phyloP scores from a whole-genome alignment of 768 basidiomycete genomes.

The Clavaria fumosa region DNA sequence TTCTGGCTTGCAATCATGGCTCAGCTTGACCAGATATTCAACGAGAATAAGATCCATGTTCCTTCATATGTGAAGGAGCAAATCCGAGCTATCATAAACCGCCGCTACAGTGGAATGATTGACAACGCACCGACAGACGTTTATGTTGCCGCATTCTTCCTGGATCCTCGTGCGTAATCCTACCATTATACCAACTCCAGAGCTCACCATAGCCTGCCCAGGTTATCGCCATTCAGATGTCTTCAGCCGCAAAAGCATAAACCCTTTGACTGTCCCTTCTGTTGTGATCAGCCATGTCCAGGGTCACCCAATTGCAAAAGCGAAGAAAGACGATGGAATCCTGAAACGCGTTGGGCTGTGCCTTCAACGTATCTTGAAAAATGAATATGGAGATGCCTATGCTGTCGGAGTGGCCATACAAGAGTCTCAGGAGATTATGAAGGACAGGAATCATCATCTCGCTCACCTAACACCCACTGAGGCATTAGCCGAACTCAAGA shows the following conservation, averaged over 20 bases:
- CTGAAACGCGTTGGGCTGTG: conserved; percentile 2
- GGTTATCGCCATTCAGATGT: conserved; percentile 14
- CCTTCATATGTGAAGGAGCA: not conserved
- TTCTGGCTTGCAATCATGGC: conserved; percentile 11
- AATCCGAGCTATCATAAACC: conserved; percentile 1
- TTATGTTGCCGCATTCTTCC: conserved; percentile 2
- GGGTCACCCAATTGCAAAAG: not conserved
- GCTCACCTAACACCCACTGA: conserved; percentile 1
- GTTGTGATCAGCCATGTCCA: not conserved
- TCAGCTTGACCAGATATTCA: conserved; percentile 2
- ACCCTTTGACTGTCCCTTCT: conserved; percentile 1
- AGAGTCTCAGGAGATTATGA: conserved; percentile 1
- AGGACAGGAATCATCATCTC: not conserved
- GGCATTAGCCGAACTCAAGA: conserved; percentile 2
- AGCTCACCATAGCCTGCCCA: not conserved
- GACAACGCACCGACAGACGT: conserved; percentile 1
- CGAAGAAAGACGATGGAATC: not conserved
- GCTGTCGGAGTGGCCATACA: no score
- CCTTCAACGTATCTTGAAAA: conserved; percentile 1
- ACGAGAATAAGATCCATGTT: conserved; percentile 1
- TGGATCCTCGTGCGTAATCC: conserved; percentile 4
- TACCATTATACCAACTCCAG: not conserved
- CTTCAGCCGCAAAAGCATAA: conserved; percentile 12
- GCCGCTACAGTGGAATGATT: conserved; percentile 1
- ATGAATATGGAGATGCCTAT: conserved; percentile 4